Evolutionary conservation across 257 asterid genomes (phyloP).

Genomic region (Solanum piurae): DNA sequence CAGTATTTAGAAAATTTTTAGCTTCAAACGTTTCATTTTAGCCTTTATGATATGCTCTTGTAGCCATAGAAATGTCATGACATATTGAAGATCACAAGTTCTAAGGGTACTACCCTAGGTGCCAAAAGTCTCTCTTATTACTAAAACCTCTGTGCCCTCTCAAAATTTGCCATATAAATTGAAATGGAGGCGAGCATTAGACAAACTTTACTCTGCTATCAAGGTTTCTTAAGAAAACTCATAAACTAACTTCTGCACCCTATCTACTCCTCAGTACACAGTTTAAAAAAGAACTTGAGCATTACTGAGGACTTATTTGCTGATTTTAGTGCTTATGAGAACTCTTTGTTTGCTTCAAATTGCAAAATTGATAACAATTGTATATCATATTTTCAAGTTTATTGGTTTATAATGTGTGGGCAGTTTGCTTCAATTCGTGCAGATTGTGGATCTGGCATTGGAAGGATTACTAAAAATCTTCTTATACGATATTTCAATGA

Average conservation of each 20-base stretch:
- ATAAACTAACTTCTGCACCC: neutral
- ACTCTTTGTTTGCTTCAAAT: neutral
- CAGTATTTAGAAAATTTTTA: neutral
- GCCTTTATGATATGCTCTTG: neutral
- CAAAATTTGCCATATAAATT: neutral
- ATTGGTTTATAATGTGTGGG: constrained; percentile 5
- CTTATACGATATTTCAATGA: constrained; percentile 77
- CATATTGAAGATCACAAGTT: neutral
- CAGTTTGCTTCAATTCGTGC: constrained; percentile 15
- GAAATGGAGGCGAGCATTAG: neutral
- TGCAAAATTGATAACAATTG: neutral
- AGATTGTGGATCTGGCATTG: constrained; percentile 99
- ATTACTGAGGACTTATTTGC: neutral
- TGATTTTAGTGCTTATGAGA: neutral
- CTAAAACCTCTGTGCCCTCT: neutral
- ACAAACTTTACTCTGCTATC: neutral
- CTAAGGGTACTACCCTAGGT: neutral
- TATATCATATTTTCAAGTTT: neutral
- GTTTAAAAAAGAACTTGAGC: neutral
- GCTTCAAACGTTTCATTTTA: neutral
- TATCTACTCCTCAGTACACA: neutral
- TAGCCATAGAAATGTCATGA: neutral
- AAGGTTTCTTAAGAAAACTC: neutral
- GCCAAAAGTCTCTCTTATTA: neutral
- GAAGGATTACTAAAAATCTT: constrained; percentile 78